A percentile compares a stretch with the other conserved stretches of the same genome.
phyloP scores from a whole-genome alignment of 176 grass and related monocot species.

The Triticum dicoccoides region DNA sequence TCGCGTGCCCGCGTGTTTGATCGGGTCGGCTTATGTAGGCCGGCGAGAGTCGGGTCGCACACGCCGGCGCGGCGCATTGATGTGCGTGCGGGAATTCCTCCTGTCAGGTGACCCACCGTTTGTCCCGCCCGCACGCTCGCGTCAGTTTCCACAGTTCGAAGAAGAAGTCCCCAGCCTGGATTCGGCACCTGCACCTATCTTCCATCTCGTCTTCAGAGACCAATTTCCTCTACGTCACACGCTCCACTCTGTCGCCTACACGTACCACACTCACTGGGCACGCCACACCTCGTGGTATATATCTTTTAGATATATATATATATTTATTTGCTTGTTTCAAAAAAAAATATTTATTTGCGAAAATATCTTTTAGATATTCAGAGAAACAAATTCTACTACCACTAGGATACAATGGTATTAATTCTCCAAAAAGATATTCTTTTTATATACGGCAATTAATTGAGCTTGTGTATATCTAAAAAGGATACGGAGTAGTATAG shows the following conservation, averaged over 20 bases:
- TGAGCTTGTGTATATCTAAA: no score
- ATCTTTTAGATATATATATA: not conserved
- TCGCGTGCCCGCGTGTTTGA: not conserved
- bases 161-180: not conserved
- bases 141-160: not conserved
- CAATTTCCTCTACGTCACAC: not conserved
- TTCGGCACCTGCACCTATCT: slow-evolving; percentile 5
- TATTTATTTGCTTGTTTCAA: no score
- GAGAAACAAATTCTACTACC: no score
- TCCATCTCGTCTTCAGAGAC: not conserved
- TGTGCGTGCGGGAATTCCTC: not conserved
- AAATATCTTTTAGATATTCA: no score
- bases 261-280: not conserved
- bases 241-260: not conserved
- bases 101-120: not conserved
- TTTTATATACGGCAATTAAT: no score
- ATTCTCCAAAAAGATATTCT: no score
- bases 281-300: not conserved
- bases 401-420: no score
- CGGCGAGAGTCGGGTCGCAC: not conserved
- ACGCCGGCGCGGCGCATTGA: not conserved
- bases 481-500: no score
- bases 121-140: not conserved
- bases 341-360: no score
- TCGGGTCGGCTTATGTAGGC: not conserved